A percentile compares a stretch with the other conserved stretches of the same genome.
phyloP scores from a whole-genome alignment of 208 protist species.

The Crithidia fasciculata region DNA sequence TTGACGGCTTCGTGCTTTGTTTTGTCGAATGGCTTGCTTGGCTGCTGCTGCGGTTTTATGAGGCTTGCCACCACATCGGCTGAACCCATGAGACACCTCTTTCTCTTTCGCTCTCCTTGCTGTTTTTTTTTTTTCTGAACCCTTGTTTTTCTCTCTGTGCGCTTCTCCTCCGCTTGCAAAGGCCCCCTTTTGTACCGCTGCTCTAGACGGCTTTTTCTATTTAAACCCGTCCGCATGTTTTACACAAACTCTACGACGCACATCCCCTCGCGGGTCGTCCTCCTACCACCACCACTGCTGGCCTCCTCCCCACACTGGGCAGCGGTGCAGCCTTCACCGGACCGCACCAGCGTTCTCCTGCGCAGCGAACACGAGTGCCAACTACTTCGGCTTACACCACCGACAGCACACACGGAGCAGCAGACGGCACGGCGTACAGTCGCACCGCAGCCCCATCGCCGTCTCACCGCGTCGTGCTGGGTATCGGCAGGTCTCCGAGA shows the following conservation, averaged over 20 bases:
- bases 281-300: conserved; percentile 22
- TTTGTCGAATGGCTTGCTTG: too few species aligned
- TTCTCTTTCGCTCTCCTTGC: too few species aligned
- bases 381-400: conserved; percentile 17
- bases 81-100: too few species aligned
- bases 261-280: conserved; percentile 24
- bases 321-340: conserved; percentile 29
- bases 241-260: neutral
- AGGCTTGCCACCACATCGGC: too few species aligned
- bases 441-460: conserved; percentile 35
- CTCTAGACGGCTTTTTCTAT: too few species aligned
- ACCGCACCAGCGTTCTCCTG: conserved; percentile 31
- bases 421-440: neutral
- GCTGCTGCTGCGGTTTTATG: too few species aligned
- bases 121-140: too few species aligned
- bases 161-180: too few species aligned
- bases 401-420: neutral
- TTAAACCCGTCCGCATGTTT: neutral
- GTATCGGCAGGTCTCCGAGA: conserved; percentile 14
- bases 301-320: conserved; percentile 1
- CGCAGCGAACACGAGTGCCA: conserved; percentile 29
- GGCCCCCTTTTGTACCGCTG: too few species aligned
- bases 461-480: conserved; percentile 44
- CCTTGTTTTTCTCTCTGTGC: too few species aligned
- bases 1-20: too few species aligned